A percentile compares a stretch with the other conserved stretches of the same genome.
These are phyloP conservation scores for Phanerochaete carnosa DNA, from an alignment of 768 basidiomycete species.

Conservation along the genomic window DNA sequence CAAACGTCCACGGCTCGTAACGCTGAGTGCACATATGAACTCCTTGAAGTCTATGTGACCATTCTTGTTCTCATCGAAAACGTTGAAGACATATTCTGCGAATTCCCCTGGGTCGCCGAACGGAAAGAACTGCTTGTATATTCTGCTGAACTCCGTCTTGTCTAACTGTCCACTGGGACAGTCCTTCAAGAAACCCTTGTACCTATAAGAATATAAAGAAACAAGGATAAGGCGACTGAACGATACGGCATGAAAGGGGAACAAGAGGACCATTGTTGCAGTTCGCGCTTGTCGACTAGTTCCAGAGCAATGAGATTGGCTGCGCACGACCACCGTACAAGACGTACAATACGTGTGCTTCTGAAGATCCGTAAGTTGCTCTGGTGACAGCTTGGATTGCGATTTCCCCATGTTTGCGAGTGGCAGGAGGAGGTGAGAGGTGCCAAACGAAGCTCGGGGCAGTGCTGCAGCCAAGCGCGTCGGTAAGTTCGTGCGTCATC, in stretches of 20 bases:
- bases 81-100: slow-evolving; percentile 98
- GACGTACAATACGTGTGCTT: slow-evolving; percentile 94
- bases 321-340: slow-evolving; percentile 17
- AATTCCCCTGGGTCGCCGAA: slow-evolving; percentile 97
- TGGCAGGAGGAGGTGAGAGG: slow-evolving; percentile 2
- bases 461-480: not conserved
- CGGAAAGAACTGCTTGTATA: slow-evolving; percentile 99
- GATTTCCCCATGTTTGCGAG: slow-evolving; percentile 84
- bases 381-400: slow-evolving; percentile 90
- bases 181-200: slow-evolving; percentile 99
- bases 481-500: slow-evolving; percentile 4
- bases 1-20: slow-evolving; percentile 87
- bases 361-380: slow-evolving; percentile 92
- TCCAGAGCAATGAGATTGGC: slow-evolving; percentile 14
- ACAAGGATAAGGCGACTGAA: slow-evolving; percentile 2
- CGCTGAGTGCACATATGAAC: slow-evolving; percentile 96
- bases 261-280: slow-evolving; percentile 79
- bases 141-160: slow-evolving; percentile 92
- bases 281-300: slow-evolving; percentile 91
- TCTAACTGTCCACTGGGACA: slow-evolving; percentile 96
- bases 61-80: slow-evolving; percentile 93
- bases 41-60: slow-evolving; percentile 99
- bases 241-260: slow-evolving; percentile 16
- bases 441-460: not conserved
- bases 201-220: slow-evolving; percentile 48